phyloP scores from a whole-genome alignment of 768 basidiomycete genomes.

The Phaeotremella fagi region DNA sequence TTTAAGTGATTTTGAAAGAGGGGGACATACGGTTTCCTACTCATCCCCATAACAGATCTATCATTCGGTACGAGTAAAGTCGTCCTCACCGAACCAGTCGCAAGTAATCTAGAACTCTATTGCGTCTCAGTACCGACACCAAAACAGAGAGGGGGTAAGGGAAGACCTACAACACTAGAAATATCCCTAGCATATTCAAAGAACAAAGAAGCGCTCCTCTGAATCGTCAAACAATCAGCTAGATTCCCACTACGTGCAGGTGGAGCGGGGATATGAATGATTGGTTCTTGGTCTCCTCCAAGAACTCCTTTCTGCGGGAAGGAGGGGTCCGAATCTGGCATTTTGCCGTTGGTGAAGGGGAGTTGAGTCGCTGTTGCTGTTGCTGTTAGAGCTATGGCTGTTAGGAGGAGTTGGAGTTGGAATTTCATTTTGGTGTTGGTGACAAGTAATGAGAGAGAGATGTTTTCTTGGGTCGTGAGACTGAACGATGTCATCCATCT shows the following conservation, averaged over 20 bases:
- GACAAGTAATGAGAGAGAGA: background rate
- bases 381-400: background rate
- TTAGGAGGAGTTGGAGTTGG: background rate
- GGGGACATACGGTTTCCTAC: conserved; percentile 71
- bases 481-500: too few species aligned
- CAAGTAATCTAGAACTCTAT: conserved; percentile 8
- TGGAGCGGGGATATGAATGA: background rate
- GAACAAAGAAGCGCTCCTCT: conserved; percentile 27
- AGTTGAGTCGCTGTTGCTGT: conserved; percentile 5
- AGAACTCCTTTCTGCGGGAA: conserved; percentile 14
- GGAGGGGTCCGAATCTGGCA: conserved; percentile 11
- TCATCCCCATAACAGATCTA: conserved; percentile 75
- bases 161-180: conserved; percentile 19
- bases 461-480: background rate
- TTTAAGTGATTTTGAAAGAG: background rate
- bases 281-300: background rate
- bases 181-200: conserved; percentile 39
- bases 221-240: conserved; percentile 33
- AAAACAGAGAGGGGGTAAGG: background rate
- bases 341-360: background rate
- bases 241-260: conserved; percentile 9
- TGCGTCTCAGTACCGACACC: background rate
- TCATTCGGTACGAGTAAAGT: conserved; percentile 81
- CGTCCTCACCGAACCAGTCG: conserved; percentile 36
- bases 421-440: background rate